Evolutionary conservation across 2,329 filamentous ascomycete species (phyloP).

Genomic region (Dothiorella sarmentorum): DNA sequence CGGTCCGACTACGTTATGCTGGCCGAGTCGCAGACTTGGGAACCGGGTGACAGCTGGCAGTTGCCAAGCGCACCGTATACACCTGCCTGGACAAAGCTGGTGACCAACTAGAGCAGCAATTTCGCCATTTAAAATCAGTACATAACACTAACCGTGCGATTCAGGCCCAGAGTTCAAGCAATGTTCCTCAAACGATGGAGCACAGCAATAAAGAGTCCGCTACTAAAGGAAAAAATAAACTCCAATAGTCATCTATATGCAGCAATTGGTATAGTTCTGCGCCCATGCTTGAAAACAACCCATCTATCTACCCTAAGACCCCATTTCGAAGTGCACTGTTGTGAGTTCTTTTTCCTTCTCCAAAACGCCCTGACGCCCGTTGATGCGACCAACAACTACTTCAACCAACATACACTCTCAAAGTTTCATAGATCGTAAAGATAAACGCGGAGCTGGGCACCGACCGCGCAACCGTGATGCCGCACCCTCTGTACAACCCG

Average conservation of each 20-base stretch:
- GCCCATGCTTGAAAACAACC: background rate
- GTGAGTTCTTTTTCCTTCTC: background rate
- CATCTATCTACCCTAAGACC: background rate
- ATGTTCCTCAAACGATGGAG: too few species aligned
- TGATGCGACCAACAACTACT: background rate
- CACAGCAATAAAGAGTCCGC: background rate
- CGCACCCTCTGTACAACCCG: slow-evolving; percentile 89
- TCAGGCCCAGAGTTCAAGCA: too few species aligned
- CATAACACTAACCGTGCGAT: too few species aligned
- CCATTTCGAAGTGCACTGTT: background rate
- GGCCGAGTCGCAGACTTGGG: too few species aligned
- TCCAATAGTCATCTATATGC: background rate
- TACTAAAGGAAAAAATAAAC: background rate
- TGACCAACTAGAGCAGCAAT: background rate
- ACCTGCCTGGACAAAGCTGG: background rate
- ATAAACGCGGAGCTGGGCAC: slow-evolving; percentile 98
- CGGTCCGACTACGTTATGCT: too few species aligned
- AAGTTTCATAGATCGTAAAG: slow-evolving; percentile 87
- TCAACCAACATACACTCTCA: slow-evolving; percentile 64
- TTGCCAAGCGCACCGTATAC: background rate
- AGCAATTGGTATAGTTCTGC: background rate
- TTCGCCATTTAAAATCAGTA: background rate
- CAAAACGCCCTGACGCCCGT: background rate
- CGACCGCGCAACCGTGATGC: slow-evolving; percentile 82
- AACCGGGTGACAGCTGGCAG: background rate